These are phyloP conservation scores for Gliomastix tumulicola DNA, from an alignment of 2,329 filamentous ascomycete genomes.

Conservation along the genomic window DNA sequence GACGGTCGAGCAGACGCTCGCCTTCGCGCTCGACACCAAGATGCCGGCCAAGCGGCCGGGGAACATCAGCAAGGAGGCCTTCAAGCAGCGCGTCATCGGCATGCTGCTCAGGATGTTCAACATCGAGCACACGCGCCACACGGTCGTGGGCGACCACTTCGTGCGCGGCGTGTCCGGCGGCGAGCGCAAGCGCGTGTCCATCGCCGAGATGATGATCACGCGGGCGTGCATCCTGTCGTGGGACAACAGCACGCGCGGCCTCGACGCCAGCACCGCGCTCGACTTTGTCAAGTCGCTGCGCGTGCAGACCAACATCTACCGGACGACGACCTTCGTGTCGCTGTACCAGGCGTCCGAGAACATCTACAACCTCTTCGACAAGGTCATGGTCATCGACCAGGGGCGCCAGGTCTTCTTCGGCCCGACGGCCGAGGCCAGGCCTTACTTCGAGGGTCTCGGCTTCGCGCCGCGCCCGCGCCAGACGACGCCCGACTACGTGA, in stretches of 20 bases:
- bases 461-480: constrained; percentile 69
- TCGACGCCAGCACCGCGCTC: constrained; percentile 61
- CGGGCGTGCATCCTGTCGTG: constrained; percentile 66
- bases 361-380: constrained; percentile 75
- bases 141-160: constrained; percentile 76
- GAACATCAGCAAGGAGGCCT: constrained; percentile 64
- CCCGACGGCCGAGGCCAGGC: constrained; percentile 56
- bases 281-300: constrained; percentile 65
- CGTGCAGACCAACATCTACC: constrained; percentile 76
- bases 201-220: constrained; percentile 76
- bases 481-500: constrained; percentile 76
- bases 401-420: constrained; percentile 74
- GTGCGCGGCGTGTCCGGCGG: constrained; percentile 75
- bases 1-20: constrained; percentile 80
- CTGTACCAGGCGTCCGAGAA: constrained; percentile 81
- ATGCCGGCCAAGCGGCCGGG: constrained; percentile 72
- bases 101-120: constrained; percentile 87
- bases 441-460: constrained; percentile 71
- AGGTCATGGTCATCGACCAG: constrained; percentile 73
- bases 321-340: constrained; percentile 77
- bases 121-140: constrained; percentile 81
- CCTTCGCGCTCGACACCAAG: constrained; percentile 79
- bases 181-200: constrained; percentile 73
- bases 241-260: constrained; percentile 67
- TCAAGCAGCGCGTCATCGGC: constrained; percentile 69